Evolutionary conservation across 345 rosid genomes (phyloP), one percentile per base, ranked within the genome.

Genomic region (Excoecaria agallocha): DNA sequence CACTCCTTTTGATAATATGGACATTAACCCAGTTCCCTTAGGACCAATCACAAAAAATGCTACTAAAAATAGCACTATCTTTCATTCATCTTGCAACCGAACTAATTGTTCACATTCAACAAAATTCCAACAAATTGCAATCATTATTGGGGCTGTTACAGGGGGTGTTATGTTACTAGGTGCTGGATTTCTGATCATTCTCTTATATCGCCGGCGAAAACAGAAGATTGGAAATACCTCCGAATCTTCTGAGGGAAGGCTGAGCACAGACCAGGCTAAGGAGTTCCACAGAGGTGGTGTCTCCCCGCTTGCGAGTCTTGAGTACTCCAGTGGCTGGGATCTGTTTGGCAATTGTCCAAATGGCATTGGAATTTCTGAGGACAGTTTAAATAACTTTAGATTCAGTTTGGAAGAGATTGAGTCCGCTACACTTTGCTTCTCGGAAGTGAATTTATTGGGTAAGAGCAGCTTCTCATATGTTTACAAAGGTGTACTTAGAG

Each of bases 401-500:
- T 90, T 89, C 86, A 90, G 87, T 71, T 69, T 93, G 75, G 99
- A 95, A 81, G 98, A 91, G 78, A 74, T 95, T 19, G 98, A 95
- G 81, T 93, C 94, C 8, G 98, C 98, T 30, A 93, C 97, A 19
- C 97, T 85, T 3, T 89, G 97, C 80, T 95, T 95, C 57, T 95
- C 97, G 0, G 93, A 93, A 77, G 83, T 75, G 43, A 93, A 87
- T 70, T 48, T 93, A 61, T 60, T 93, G 77, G 92, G 93, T 64
- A 83, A 78, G 74, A 87, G 88, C 84, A 88, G 76, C 66, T 93
- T 95, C 73, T 91, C 97, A 6, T 86, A 86, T 0, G 92, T 95
- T 11, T 93, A 89, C 82, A 93, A 75, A 84, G 99, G 98, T 64
- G 66, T 81, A 58, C 87, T 93, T 3, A 82, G 90, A 85, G 98